Evolutionary conservation across 1,284 basidiomycete genomes (phyloP).

Genomic region (Tylopilus sp.): DNA sequence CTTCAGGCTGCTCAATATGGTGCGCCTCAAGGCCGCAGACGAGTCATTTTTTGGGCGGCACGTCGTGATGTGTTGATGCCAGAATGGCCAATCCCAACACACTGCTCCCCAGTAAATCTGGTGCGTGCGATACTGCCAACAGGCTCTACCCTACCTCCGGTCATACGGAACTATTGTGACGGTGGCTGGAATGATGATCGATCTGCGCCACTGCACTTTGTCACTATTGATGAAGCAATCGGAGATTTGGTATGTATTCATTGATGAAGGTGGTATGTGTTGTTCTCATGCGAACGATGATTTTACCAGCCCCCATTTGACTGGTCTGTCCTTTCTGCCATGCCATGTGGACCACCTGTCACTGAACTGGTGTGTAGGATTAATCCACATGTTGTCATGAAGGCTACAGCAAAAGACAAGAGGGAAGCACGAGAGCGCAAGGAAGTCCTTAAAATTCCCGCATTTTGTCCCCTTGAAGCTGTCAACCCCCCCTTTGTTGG

Average conservation of each 20-base stretch:
- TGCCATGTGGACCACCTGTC: background rate
- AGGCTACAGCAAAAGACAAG: slow-evolving; percentile 32
- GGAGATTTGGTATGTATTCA: slow-evolving; percentile 52
- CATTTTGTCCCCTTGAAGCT: slow-evolving; percentile 38
- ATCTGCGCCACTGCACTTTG: slow-evolving; percentile 51
- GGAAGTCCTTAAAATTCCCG: slow-evolving; percentile 37
- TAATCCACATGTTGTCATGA: slow-evolving; percentile 44
- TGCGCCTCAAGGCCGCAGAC: slow-evolving; percentile 58
- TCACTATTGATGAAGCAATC: slow-evolving; percentile 61
- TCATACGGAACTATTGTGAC: slow-evolving; percentile 38
- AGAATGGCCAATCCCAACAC: slow-evolving; percentile 59
- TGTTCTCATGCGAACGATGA: slow-evolving; percentile 4
- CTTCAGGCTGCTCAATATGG: slow-evolving; percentile 68
- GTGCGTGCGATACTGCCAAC: slow-evolving; percentile 35
- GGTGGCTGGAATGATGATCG: slow-evolving; percentile 35
- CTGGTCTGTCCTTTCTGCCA: slow-evolving; percentile 40
- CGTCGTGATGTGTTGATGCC: slow-evolving; percentile 52
- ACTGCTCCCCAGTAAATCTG: slow-evolving; percentile 37
- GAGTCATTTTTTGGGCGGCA: slow-evolving; percentile 65
- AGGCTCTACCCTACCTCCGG: slow-evolving; percentile 35
- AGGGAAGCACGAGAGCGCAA: slow-evolving; percentile 33
- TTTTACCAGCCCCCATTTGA: slow-evolving; percentile 52
- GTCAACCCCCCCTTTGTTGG: slow-evolving; percentile 37
- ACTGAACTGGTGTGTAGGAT: slow-evolving; percentile 37
- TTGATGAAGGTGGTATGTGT: slow-evolving; percentile 5